Evolutionary conservation across 768 basidiomycete species (phyloP).

Genomic region (Tricholoma sp.): DNA sequence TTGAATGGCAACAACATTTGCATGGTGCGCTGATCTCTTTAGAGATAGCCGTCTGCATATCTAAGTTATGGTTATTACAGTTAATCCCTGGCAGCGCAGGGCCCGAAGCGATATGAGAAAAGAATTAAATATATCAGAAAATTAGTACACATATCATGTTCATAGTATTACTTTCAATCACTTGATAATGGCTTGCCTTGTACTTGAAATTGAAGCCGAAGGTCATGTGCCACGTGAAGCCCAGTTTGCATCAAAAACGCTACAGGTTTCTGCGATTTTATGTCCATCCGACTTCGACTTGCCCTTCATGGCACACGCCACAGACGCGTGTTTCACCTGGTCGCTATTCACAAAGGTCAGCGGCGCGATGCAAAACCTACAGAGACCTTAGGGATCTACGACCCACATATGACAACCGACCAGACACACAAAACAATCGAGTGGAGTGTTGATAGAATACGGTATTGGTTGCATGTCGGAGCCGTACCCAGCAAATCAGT

Average conservation of each 20-base stretch:
- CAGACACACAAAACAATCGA: conserved; percentile 66
- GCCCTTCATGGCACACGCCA: conserved; percentile 77
- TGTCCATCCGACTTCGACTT: conserved; percentile 84
- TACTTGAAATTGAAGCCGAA: neutral
- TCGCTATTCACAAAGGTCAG: conserved; percentile 69
- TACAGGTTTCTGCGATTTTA: conserved; percentile 22
- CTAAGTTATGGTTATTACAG: conserved; percentile 24
- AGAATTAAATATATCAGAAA: neutral
- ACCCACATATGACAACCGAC: conserved; percentile 55
- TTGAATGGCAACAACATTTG: conserved; percentile 96
- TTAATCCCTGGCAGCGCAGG: conserved; percentile 70
- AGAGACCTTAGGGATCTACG: conserved; percentile 82
- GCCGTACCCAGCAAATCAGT: conserved; percentile 80
- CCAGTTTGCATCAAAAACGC: neutral
- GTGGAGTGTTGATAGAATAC: conserved; percentile 90
- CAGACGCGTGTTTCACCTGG: conserved; percentile 76
- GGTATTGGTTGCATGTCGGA: conserved; percentile 84
- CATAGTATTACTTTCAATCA: neutral
- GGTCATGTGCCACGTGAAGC: neutral
- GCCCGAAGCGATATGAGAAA: conserved; percentile 34
- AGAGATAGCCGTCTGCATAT: neutral
- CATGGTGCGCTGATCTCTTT: conserved; percentile 57
- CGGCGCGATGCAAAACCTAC: conserved; percentile 82
- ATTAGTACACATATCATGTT: neutral
- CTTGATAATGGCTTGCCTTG: no score